Conservation (phyloP, 179 eudicot species). For the Carnegiea gigantea region DNA sequence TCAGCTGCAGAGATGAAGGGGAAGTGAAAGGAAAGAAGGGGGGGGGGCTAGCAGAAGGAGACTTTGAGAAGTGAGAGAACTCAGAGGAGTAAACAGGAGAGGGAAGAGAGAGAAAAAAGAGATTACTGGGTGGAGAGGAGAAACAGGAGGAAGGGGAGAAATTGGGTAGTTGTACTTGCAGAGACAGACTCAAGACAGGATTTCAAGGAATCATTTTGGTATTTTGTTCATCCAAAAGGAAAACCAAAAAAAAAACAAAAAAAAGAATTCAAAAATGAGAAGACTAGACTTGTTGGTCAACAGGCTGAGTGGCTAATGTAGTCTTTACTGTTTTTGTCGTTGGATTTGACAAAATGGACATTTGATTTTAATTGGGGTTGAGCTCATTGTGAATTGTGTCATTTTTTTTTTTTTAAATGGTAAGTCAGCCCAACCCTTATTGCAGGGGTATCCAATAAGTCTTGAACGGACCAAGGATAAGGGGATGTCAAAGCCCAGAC, state of each 20-base stretch:
- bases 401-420: too few species aligned
- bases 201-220: not conserved
- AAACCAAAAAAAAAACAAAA: not conserved
- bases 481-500: too few species aligned
- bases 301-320: not conserved
- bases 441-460: too few species aligned
- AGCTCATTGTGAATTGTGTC: too few species aligned
- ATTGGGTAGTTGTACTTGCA: not conserved
- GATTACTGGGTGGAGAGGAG: slow-evolving; percentile 26
- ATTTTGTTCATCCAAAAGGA: not conserved
- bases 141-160: not conserved
- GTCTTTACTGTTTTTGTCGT: too few species aligned
- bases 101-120: not conserved
- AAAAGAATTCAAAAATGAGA: not conserved
- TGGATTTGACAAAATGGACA: too few species aligned
- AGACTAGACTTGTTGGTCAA: not conserved
- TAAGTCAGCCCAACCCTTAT: too few species aligned
- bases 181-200: not conserved
- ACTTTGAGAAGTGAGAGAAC: not conserved
- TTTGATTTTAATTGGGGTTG: too few species aligned
- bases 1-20: not conserved
- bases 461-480: too few species aligned
- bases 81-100: not conserved
- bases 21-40: too few species aligned
- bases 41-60: too few species aligned